Base-by-base conservation (phyloP, 768 basidiomycete species). In the Pholiota conissans region DNA sequence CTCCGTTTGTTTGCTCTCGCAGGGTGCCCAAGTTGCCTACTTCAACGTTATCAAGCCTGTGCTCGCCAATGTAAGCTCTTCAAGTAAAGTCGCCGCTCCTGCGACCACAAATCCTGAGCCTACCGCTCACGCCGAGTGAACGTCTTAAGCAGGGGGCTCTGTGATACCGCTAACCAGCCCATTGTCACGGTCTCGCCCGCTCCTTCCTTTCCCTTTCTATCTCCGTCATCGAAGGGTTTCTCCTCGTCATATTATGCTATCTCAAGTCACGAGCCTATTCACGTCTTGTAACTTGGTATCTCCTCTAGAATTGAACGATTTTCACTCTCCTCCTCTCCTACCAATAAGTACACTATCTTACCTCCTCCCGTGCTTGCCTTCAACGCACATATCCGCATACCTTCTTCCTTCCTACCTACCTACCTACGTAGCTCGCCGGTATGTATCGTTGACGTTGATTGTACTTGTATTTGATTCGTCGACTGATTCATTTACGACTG, bases 1-100 rank as follows among this genome's bases (percentile, higher is more conserved):
- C 53, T 58, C 55, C 55, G 55, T 66, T 65, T 54, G 55, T 66
- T 65, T 61, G 52, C 54, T 60, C 51, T 37, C 52, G 45, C 57
- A 96, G 89, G 96, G 96, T 62, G 96, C 96, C 46, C 89, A 92
- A 83, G 76, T 79, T 56, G 79, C 91, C 37, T 96, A 97, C 77
- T 73, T 80, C 67, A 79, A 79, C 64, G 78, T 91, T 56, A 74
- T 98, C 71, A 90, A 90, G 72, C 95, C 94, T 37, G 72, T 93
- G 49, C 81, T 97, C 66, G 76, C 79, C 62, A 90, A 89, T 74
- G 69, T 86, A 65, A 78, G 77, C 60, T 69, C 74, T 39, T 74
- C 75, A 42, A 69, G 74, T 52, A 75, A 78, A 54, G 72, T 78
- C 57, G 77, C 77, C 53, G 75, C 77, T 35, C 74, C 81, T 35